Evolutionary conservation across 1,139 yeast genomes (phyloP).

Genomic region (Taphrina sp.): DNA sequence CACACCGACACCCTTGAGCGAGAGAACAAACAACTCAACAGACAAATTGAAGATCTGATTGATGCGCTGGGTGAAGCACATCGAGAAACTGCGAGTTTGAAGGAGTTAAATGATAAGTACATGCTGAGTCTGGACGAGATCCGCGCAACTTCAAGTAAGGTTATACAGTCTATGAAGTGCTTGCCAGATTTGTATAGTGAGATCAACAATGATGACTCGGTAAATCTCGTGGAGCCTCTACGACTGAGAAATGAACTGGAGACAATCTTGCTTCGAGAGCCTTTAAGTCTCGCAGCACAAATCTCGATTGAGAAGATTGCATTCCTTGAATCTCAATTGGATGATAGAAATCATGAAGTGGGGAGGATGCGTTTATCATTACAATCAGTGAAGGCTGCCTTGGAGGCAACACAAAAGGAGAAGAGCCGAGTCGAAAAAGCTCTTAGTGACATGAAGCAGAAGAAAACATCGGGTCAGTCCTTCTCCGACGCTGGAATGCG

Average conservation of each 20-base stretch:
- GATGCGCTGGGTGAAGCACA: conserved; percentile 38
- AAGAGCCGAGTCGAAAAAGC: conserved; percentile 34
- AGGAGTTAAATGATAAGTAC: conserved; percentile 32
- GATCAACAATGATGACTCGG: background rate
- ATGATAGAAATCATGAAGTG: conserved; percentile 36
- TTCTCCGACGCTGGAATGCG: conserved; percentile 36
- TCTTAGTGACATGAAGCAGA: conserved; percentile 35
- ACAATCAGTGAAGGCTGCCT: conserved; percentile 33
- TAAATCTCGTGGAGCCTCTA: conserved; percentile 13
- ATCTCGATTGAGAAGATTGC: conserved; percentile 35
- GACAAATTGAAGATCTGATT: conserved; percentile 39
- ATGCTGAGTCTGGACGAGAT: conserved; percentile 36
- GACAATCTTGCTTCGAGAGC: conserved; percentile 31
- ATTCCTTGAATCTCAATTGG: conserved; percentile 35
- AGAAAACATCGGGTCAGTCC: conserved; percentile 26
- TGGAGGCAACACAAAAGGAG: conserved; percentile 37
- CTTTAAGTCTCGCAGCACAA: conserved; percentile 18
- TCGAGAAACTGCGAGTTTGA: conserved; percentile 34
- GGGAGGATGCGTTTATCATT: conserved; percentile 36
- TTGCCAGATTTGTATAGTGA: background rate
- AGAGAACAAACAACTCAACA: conserved; percentile 35
- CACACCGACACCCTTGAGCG: conserved; percentile 25
- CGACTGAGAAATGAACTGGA: conserved; percentile 13
- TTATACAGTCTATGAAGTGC: conserved; percentile 14
- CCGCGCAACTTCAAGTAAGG: conserved; percentile 33